These are phyloP conservation scores for Coemansia sp. DNA, from an alignment of 192 early-diverging fungal genomes.

Conservation along the genomic window DNA sequence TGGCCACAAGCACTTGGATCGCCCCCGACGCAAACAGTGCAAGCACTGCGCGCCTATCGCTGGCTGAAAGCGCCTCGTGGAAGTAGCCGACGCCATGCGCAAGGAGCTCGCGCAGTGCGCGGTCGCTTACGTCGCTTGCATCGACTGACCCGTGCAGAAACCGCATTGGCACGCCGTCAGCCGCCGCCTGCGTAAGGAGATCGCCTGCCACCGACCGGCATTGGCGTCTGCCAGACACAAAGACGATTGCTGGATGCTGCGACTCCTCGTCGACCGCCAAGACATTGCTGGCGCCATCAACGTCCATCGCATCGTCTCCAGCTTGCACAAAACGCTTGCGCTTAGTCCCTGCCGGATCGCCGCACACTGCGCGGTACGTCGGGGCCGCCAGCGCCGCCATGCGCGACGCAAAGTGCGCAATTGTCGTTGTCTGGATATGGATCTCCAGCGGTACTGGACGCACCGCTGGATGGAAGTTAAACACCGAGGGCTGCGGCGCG, in stretches of 20 bases:
- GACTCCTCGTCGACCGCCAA: conserved; percentile 1
- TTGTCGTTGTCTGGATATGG: conserved; percentile 88
- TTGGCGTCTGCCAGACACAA: conserved; percentile 91
- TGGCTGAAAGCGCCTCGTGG: conserved; percentile 85
- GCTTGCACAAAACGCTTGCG: conserved; percentile 6
- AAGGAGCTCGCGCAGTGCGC: conserved; percentile 70
- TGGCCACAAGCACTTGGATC: conserved; percentile 89
- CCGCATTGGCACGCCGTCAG: conserved; percentile 71
- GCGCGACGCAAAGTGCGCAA: conserved; percentile 91
- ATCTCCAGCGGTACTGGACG: conserved; percentile 94
- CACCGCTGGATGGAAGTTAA: conserved; percentile 94
- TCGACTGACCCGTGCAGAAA: conserved; percentile 71
- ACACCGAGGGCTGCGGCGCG: conserved; percentile 71
- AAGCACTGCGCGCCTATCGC: conserved; percentile 74
- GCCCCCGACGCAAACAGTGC: conserved; percentile 74
- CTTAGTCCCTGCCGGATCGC: background rate
- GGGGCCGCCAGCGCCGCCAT: conserved; percentile 95
- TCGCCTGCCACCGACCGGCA: conserved; percentile 85
- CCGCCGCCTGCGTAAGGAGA: conserved; percentile 77
- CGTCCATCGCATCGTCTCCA: conserved; percentile 2
- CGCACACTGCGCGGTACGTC: conserved; percentile 30
- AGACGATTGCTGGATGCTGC: conserved; percentile 78
- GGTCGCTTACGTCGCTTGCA: conserved; percentile 71
- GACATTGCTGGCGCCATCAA: background rate
- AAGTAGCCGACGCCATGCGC: conserved; percentile 84